phyloP scores from a whole-genome alignment of 169 alveolate species.

The Cryptosporidium xiaoi region DNA sequence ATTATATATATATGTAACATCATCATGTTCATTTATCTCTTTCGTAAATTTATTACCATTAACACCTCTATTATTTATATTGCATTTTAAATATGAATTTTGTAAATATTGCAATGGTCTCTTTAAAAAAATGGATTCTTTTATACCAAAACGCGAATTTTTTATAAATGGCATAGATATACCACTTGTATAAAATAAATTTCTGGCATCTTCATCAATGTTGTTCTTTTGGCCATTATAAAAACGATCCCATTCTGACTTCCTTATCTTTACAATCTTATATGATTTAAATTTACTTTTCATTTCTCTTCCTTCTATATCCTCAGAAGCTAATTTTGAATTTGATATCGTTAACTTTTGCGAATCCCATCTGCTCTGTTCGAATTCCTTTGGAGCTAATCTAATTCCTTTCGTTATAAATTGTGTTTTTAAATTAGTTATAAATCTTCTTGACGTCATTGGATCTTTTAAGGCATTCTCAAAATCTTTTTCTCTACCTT shows the following conservation, averaged over 20 bases:
- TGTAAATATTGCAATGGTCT: conserved; percentile 40
- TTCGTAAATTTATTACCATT: background rate
- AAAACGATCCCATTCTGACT: conserved; percentile 47
- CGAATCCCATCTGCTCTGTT: conserved; percentile 26
- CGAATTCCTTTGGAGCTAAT: conserved; percentile 25
- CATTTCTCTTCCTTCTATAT: conserved; percentile 22
- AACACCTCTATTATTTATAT: background rate
- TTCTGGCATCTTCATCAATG: conserved; percentile 62
- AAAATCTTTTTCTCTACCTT: conserved; percentile 41
- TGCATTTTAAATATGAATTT: conserved; percentile 36
- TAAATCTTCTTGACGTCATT: conserved; percentile 23
- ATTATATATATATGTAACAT: background rate
- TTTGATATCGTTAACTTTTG: conserved; percentile 7
- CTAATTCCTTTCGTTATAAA: conserved; percentile 37
- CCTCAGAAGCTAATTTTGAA: conserved; percentile 42
- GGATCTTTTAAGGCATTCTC: conserved; percentile 34
- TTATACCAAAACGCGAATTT: conserved; percentile 30
- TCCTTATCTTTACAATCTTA: conserved; percentile 23
- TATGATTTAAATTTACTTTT: conserved; percentile 25
- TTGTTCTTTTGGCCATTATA: conserved; percentile 29
- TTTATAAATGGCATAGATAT: conserved; percentile 40
- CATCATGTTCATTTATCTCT: background rate
- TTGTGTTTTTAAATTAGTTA: conserved; percentile 33
- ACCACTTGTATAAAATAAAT: conserved; percentile 49
- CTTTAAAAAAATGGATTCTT: conserved; percentile 38